Conservation (phyloP, 148 eudicot species). For the Cornus suecica region DNA sequence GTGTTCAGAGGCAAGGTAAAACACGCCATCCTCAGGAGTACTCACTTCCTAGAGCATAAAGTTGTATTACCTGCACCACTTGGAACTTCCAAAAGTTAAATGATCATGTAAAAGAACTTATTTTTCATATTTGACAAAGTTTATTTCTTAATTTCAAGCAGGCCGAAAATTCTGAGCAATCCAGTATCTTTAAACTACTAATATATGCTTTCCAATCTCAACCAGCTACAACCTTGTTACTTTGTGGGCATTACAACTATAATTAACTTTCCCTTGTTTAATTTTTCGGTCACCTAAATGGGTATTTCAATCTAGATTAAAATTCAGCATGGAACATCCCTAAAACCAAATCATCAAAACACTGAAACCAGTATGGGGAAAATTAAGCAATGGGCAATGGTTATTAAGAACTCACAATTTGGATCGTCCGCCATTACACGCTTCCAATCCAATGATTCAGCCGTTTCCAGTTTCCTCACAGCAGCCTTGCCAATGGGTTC, state of each 20-base stretch:
- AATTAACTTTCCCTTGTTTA: background rate
- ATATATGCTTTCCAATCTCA: no score
- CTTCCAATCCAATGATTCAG: slow-evolving; percentile 74
- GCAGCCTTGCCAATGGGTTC: slow-evolving; percentile 33
- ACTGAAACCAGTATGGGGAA: background rate
- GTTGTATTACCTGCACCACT: background rate
- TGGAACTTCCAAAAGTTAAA: background rate
- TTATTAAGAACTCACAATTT: slow-evolving; percentile 35
- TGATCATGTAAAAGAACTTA: no score
- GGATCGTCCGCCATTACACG: slow-evolving; percentile 62
- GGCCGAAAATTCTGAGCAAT: background rate
- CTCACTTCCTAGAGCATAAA: background rate
- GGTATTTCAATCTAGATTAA: background rate
- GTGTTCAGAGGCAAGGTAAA: background rate
- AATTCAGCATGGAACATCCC: background rate
- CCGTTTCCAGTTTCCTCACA: slow-evolving; percentile 53
- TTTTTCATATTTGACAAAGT: no score
- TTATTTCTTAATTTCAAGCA: no score
- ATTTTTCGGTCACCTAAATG: no score
- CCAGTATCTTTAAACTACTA: no score
- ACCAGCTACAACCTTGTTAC: background rate
- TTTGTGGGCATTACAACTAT: background rate
- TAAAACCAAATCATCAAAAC: background rate
- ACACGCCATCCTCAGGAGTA: background rate
- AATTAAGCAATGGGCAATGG: background rate